phyloP scores from a whole-genome alignment of 2,329 filamentous ascomycete species.

The Thyridium curvatum region DNA sequence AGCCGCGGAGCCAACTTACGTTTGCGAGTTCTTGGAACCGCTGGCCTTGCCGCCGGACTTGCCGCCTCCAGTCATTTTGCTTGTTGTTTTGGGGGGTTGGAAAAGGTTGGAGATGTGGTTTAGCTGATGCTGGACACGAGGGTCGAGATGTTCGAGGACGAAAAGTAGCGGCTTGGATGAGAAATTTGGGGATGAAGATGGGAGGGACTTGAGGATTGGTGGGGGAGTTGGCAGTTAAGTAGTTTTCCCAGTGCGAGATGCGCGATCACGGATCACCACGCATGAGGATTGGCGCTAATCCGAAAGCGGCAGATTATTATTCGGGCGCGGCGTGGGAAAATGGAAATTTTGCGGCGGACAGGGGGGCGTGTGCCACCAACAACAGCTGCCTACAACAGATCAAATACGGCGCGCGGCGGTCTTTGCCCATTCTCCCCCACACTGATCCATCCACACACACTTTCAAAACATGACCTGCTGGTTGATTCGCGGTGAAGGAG shows the following conservation, averaged over 20 bases:
- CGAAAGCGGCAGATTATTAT: slow-evolving; percentile 14
- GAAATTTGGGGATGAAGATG: slow-evolving; percentile 31
- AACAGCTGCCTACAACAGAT: no score
- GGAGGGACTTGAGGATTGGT: slow-evolving; percentile 25
- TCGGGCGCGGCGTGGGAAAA: slow-evolving; percentile 4
- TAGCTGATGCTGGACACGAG: slow-evolving; percentile 15
- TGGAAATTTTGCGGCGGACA: not conserved
- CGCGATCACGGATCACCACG: slow-evolving; percentile 44
- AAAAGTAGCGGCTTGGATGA: slow-evolving; percentile 10
- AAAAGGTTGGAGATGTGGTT: slow-evolving; percentile 20
- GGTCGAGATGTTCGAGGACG: slow-evolving; percentile 16
- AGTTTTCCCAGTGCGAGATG: slow-evolving; percentile 41
- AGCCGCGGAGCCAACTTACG: slow-evolving; percentile 58
- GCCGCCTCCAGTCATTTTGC: slow-evolving; percentile 99
- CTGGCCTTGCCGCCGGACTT: slow-evolving; percentile 99
- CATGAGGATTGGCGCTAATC: slow-evolving; percentile 18
- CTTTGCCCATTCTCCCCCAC: no score
- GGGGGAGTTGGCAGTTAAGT: slow-evolving; percentile 48
- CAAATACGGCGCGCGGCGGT: no score
- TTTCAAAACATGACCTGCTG: no score
- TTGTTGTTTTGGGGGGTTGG: slow-evolving; percentile 29
- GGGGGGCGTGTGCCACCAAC: no score
- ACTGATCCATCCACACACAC: no score
- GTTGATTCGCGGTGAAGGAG: no score
- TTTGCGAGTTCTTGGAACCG: slow-evolving; percentile 98